A percentile compares a stretch with the other conserved stretches of the same genome.
Conservation (phyloP, 108 stramenopile species). For the Craspedostauros australis region DNA sequence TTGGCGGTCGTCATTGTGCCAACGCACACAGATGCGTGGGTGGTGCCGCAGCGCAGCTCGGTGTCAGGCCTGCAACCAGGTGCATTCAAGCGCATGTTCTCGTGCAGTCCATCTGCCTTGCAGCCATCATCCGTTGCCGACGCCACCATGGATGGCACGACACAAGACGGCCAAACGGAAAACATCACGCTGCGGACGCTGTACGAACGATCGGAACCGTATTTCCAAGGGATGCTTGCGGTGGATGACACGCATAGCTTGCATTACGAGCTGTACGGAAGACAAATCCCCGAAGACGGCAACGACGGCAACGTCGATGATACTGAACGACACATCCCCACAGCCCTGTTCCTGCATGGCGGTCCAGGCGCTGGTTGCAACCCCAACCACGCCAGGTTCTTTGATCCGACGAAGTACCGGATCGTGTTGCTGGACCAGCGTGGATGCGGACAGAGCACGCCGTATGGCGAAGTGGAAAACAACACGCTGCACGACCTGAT, state of each 20-base stretch:
- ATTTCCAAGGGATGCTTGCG: constrained; percentile 31
- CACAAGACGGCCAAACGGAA: no score
- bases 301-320: background rate
- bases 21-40: no score
- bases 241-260: constrained; percentile 27
- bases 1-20: no score
- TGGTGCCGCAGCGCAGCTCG: no score
- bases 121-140: no score
- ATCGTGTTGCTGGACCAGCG: constrained; percentile 83
- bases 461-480: constrained; percentile 28
- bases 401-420: constrained; percentile 63
- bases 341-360: constrained; percentile 75
- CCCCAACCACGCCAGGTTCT: constrained; percentile 69
- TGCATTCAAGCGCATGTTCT: no score
- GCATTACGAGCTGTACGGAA: constrained; percentile 28
- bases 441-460: constrained; percentile 63
- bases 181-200: no score
- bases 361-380: constrained; percentile 80
- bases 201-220: no score
- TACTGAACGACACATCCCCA: constrained; percentile 3
- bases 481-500: constrained; percentile 56
- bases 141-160: no score
- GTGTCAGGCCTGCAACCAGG: no score
- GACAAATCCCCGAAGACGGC: background rate
- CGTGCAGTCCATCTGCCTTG: no score